These are phyloP conservation scores for Saccharomyces eubayanus DNA, from an alignment of 805 yeast species.

Conservation along the genomic window DNA sequence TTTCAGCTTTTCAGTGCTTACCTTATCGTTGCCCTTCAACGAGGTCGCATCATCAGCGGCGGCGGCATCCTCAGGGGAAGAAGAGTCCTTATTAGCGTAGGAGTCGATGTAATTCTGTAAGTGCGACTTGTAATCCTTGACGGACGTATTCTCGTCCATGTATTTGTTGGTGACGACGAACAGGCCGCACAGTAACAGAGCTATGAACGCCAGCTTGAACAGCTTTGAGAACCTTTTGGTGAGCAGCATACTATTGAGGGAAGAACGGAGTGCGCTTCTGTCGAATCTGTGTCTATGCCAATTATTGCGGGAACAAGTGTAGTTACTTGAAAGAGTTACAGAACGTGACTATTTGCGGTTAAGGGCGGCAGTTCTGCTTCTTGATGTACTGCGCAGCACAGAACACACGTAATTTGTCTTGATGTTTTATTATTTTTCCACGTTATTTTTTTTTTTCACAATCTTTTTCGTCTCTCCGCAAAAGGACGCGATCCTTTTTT, in stretches of 20 bases:
- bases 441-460: neutral
- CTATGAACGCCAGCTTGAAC: constrained; percentile 10
- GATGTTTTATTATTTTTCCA: neutral
- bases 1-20: constrained; percentile 7
- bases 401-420: neutral
- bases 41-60: neutral
- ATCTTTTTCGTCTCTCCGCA: neutral
- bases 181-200: constrained; percentile 5
- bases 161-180: constrained; percentile 10
- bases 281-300: neutral
- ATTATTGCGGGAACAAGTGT: neutral
- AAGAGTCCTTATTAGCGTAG: neutral
- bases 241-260: neutral
- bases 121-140: constrained; percentile 12
- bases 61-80: neutral
- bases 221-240: constrained; percentile 1
- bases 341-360: neutral
- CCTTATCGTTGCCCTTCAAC: neutral
- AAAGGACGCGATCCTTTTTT: neutral
- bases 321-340: neutral
- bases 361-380: neutral
- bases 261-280: neutral
- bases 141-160: constrained; percentile 11
- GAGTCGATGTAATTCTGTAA: constrained; percentile 9
- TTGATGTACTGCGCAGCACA: neutral